Conservation (phyloP, 129 eudicot genomes). For the Helichrysum umbraculigerum region DNA sequence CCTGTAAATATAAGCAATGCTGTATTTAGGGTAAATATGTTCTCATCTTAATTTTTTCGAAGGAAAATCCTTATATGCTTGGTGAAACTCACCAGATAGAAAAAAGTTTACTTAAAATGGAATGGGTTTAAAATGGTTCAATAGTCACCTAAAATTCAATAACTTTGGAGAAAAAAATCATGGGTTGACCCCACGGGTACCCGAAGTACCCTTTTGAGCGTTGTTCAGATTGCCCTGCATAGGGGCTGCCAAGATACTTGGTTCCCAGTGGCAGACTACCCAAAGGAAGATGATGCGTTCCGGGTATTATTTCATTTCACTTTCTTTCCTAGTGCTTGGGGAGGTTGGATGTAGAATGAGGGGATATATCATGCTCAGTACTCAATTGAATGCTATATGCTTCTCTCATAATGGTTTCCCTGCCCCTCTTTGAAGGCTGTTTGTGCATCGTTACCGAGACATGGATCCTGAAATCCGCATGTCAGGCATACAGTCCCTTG, state of each 20-base stretch:
- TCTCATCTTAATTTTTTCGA: no score
- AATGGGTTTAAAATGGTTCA: no score
- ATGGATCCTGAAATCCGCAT: conserved; percentile 89
- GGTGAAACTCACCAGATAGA: no score
- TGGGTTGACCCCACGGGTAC: no score
- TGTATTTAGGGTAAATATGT: no score
- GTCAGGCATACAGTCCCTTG: conserved; percentile 94
- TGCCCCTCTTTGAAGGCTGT: conserved; percentile 64
- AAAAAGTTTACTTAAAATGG: no score
- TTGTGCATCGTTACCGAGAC: conserved; percentile 97
- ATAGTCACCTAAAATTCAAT: no score
- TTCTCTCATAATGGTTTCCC: conserved; percentile 18
- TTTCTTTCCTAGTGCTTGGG: not conserved
- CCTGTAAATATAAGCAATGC: no score
- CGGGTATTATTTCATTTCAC: conserved; percentile 47
- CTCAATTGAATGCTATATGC: conserved; percentile 2
- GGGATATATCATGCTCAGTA: conserved; percentile 10
- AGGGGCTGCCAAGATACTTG: conserved; percentile 78
- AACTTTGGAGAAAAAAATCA: no score
- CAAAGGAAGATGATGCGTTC: conserved; percentile 89
- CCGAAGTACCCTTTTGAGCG: no score
- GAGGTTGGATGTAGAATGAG: conserved; percentile 10
- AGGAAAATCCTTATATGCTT: no score
- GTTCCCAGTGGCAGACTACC: conserved; percentile 88
- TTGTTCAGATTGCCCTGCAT: conserved; percentile 90